A percentile compares a stretch with the other conserved stretches of the same genome.
phyloP scores from a whole-genome alignment of 2,329 filamentous ascomycete species.

The Salinomyces thailandicus region DNA sequence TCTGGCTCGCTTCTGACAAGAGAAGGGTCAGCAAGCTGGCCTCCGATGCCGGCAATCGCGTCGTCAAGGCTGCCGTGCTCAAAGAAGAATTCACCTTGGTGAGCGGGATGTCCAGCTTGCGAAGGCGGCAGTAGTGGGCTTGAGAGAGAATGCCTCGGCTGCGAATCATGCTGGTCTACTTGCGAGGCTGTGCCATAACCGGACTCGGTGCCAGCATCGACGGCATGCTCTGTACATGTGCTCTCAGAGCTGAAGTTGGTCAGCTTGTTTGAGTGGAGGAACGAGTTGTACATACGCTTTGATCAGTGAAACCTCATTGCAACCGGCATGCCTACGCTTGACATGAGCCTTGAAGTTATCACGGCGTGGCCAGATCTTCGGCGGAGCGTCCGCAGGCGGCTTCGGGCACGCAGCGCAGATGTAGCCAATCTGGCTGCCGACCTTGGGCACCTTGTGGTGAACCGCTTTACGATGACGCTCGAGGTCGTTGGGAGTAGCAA shows the following conservation, averaged over 20 bases:
- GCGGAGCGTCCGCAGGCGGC: constrained; percentile 44
- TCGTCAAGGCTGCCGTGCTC: not conserved
- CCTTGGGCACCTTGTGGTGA: constrained; percentile 44
- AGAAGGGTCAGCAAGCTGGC: constrained; percentile 5
- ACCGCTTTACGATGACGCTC: constrained; percentile 63
- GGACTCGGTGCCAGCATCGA: constrained; percentile 5
- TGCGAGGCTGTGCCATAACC: constrained; percentile 1
- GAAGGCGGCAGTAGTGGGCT: not conserved
- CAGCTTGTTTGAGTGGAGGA: not conserved
- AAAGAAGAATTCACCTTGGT: constrained; percentile 8
- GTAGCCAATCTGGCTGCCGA: constrained; percentile 31
- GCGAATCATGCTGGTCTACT: constrained; percentile 1
- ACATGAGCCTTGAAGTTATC: constrained; percentile 86
- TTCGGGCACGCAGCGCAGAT: constrained; percentile 51
- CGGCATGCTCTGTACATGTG: constrained; percentile 5
- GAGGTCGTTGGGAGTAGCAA: constrained; percentile 71
- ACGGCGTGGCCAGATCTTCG: constrained; percentile 66
- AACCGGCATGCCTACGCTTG: constrained; percentile 51
- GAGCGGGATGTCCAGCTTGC: not conserved
- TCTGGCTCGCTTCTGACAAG: constrained; percentile 2
- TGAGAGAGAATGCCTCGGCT: not conserved
- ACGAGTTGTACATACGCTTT: constrained; percentile 31
- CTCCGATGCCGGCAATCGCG: constrained; percentile 8
- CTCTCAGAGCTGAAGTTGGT: constrained; percentile 5
- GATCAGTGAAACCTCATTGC: constrained; percentile 36